Evolutionary conservation across 139 green algal genomes (phyloP).

Genomic region (Desmodesmus armatus): DNA sequence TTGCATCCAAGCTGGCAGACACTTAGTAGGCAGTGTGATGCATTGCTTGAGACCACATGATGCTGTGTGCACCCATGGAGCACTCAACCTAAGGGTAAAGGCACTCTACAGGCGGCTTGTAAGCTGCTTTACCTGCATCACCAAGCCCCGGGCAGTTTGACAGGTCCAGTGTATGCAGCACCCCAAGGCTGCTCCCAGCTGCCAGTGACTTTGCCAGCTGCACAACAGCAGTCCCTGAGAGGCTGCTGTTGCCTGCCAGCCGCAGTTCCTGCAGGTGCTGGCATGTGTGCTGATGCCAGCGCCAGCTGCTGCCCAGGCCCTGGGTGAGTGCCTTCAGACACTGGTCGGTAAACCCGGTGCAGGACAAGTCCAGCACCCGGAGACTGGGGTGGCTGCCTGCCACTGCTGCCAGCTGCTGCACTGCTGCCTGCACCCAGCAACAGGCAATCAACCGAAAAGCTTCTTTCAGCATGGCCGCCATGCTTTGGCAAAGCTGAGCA

Average conservation of each 20-base stretch:
- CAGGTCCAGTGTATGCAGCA: not conserved
- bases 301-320: not conserved
- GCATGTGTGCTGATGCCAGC: not conserved
- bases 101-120: not conserved
- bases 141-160: not conserved
- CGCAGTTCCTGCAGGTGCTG: not conserved
- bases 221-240: not conserved
- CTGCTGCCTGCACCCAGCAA: not conserved
- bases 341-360: not conserved
- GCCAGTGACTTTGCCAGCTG: conserved; percentile 11
- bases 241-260: not conserved
- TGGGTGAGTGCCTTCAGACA: not conserved
- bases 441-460: not conserved
- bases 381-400: conserved; percentile 3
- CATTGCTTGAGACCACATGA: not conserved
- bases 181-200: not conserved
- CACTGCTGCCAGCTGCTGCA: not conserved
- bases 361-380: conserved; percentile 12
- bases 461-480: not conserved
- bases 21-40: too few relatives aligned
- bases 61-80: not conserved
- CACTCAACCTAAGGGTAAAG: not conserved
- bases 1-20: too few relatives aligned
- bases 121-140: not conserved
- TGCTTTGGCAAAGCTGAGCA: not conserved